phyloP scores from a whole-genome alignment of 2,329 filamentous ascomycete genomes.

The Aspergillus nomiae region DNA sequence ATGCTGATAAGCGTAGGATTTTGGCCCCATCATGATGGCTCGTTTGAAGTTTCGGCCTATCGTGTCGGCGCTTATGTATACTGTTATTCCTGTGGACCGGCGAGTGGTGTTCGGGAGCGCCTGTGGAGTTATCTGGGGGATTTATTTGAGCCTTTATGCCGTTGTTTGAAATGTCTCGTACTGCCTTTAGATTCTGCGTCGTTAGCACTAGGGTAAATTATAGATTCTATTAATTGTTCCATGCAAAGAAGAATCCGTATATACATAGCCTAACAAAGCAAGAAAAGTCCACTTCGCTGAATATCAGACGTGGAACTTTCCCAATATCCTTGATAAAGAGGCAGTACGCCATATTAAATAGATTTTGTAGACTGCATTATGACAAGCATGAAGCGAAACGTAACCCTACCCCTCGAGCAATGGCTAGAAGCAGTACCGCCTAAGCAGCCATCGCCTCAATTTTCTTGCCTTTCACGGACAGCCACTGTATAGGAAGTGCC shows the following conservation, averaged over 20 bases:
- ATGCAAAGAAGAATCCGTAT: not conserved
- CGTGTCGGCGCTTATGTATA: slow-evolving; percentile 71
- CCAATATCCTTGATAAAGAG: not conserved
- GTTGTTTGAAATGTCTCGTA: slow-evolving; percentile 27
- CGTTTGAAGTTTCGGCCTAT: slow-evolving; percentile 73
- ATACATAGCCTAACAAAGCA: not conserved
- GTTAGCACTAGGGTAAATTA: not conserved
- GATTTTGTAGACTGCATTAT: not conserved
- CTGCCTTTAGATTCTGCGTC: not conserved
- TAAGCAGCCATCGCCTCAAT: slow-evolving; percentile 24
- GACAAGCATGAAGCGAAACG: not conserved
- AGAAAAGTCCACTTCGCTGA: not conserved
- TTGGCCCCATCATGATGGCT: slow-evolving; percentile 66
- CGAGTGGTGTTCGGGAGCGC: slow-evolving; percentile 71
- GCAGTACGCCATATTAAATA: not conserved
- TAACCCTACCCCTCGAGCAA: not conserved
- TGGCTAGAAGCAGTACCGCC: not conserved
- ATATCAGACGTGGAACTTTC: not conserved
- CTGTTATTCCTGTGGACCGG: slow-evolving; percentile 69
- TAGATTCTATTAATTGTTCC: not conserved
- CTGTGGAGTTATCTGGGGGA: slow-evolving; percentile 72
- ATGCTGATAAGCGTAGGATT: slow-evolving; percentile 49
- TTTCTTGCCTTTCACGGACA: slow-evolving; percentile 42
- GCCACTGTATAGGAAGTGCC: slow-evolving; percentile 42
- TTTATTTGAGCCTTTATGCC: slow-evolving; percentile 70